Conservation (phyloP, 805 yeast species). For the Tetrapisispora fleetii region DNA sequence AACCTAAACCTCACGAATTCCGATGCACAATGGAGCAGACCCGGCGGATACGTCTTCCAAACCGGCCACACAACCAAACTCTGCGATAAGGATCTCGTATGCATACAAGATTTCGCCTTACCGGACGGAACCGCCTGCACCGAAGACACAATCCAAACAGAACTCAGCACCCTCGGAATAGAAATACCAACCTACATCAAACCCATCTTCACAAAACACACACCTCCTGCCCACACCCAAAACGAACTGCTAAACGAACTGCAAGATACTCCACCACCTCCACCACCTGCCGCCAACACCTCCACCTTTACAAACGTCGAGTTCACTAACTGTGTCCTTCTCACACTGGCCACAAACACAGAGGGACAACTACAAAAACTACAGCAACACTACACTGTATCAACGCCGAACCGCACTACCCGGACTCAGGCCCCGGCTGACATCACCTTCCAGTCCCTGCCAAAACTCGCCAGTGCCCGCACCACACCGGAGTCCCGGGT, state of each 20-base stretch:
- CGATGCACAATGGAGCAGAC: constrained; percentile 19
- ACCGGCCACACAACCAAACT: constrained; percentile 11
- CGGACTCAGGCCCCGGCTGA: constrained; percentile 10
- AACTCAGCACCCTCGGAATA: constrained; percentile 3
- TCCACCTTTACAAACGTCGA: neutral
- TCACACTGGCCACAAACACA: constrained; percentile 16
- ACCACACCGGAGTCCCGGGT: constrained; percentile 32
- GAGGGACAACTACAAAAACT: neutral
- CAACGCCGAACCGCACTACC: constrained; percentile 16
- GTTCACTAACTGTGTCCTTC: constrained; percentile 18
- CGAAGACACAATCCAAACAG: constrained; percentile 5
- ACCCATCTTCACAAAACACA: constrained; percentile 5
- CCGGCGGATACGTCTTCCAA: constrained; percentile 18
- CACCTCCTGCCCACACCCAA: neutral
- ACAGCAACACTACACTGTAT: constrained; percentile 7
- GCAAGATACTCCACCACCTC: neutral
- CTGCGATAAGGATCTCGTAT: constrained; percentile 15
- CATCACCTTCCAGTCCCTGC: constrained; percentile 30
- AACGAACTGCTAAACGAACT: neutral
- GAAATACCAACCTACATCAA: constrained; percentile 3
- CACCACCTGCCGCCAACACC: neutral
- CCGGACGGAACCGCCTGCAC: neutral
- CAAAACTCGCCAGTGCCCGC: constrained; percentile 26
- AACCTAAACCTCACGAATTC: constrained; percentile 4
- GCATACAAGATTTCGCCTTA: constrained; percentile 5